Conservation (phyloP, 345 rosid species). For the Mercurialis annua region DNA sequence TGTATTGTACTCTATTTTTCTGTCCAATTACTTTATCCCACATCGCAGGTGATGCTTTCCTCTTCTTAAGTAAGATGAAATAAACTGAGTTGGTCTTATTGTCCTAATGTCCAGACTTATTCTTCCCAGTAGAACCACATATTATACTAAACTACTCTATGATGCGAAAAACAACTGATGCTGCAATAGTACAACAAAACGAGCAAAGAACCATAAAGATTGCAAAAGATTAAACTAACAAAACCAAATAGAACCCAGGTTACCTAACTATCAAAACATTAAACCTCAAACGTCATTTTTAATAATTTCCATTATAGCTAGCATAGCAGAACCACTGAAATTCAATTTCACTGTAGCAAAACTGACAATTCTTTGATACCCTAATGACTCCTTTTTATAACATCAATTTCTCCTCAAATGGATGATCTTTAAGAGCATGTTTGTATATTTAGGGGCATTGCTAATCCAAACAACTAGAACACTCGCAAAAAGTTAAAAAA, state of each 20-base stretch:
- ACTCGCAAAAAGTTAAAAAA: conserved; percentile 1
- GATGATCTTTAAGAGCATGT: not conserved
- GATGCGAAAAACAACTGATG: not conserved
- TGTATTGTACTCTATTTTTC: not conserved
- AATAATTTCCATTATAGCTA: not conserved
- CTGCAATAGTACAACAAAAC: not conserved
- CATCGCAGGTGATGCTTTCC: not conserved
- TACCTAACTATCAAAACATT: not conserved
- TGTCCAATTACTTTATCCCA: not conserved
- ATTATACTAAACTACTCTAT: not conserved
- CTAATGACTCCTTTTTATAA: not conserved
- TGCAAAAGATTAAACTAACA: not conserved
- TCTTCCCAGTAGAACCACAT: not conserved
- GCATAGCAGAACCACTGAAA: not conserved
- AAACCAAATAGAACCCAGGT: not conserved
- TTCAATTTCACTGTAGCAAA: not conserved
- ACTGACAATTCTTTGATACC: not conserved
- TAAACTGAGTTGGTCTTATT: not conserved
- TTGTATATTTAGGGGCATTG: not conserved
- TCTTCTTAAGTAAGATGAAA: not conserved
- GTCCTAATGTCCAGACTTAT: not conserved
- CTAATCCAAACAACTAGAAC: not conserved
- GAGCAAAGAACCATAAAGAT: not conserved
- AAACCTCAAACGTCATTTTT: not conserved
- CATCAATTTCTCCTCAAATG: not conserved